Percentiles rank a stretch among this genome's conserved stretches.
phyloP scores from a whole-genome alignment of 2,329 filamentous ascomycete species.

The Leptoxyphium fumago region DNA sequence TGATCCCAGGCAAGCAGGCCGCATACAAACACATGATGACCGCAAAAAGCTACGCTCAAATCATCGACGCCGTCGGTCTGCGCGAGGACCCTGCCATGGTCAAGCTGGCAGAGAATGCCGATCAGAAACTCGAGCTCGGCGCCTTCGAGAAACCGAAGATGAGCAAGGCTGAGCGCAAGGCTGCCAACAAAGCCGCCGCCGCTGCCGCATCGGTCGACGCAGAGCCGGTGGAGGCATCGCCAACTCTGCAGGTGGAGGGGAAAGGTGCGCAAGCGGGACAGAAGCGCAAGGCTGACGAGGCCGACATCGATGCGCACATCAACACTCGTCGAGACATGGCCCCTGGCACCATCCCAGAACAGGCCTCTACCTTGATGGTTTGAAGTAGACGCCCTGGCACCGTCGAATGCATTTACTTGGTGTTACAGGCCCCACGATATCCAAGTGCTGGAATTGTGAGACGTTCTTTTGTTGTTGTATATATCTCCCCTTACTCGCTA shows the following conservation, averaged over 20 bases:
- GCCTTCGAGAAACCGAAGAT: conserved; percentile 32
- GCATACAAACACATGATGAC: conserved; percentile 46
- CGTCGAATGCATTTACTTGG: not conserved
- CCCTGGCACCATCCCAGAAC: conserved; percentile 12
- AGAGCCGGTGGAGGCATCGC: not conserved
- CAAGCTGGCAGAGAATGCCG: conserved; percentile 49
- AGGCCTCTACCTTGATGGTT: conserved; percentile 13
- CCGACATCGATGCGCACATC: conserved; percentile 13
- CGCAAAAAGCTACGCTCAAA: conserved; percentile 55
- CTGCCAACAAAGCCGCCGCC: conserved; percentile 20
- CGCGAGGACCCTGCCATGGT: conserved; percentile 38
- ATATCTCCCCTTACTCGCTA: not conserved
- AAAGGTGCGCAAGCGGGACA: conserved; percentile 8
- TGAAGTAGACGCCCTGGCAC: not conserved
- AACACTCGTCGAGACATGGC: conserved; percentile 13
- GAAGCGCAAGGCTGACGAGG: conserved; percentile 15
- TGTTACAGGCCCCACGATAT: not conserved
- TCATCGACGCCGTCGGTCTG: conserved; percentile 51
- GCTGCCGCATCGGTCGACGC: conserved; percentile 5
- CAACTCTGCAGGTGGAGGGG: not conserved
- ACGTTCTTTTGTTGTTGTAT: not conserved
- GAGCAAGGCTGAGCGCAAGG: conserved; percentile 30
- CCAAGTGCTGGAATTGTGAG: not conserved
- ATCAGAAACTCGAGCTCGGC: conserved; percentile 45
- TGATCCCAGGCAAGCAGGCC: conserved; percentile 66